A percentile compares a stretch with the other conserved stretches of the same genome.
Conservation (phyloP, 2,329 filamentous ascomycete genomes). For the Cercospora berteroae region DNA sequence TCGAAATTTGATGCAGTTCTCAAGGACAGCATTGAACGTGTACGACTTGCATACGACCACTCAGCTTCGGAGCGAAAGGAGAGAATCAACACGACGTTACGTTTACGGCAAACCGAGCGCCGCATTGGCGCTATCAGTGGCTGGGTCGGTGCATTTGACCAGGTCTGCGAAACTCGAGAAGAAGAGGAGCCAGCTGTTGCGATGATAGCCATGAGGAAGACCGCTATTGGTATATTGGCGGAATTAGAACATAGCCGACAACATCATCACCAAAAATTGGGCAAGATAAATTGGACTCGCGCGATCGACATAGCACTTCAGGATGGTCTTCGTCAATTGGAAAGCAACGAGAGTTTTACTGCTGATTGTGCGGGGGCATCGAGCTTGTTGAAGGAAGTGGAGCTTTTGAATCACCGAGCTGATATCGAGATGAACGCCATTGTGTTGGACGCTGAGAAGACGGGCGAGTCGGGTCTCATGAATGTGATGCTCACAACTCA, state of each 20-base stretch:
- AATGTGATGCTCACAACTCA: constrained; percentile 85
- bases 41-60: constrained; percentile 82
- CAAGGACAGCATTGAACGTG: constrained; percentile 74
- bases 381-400: constrained; percentile 74
- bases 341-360: constrained; percentile 64
- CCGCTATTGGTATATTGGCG: constrained; percentile 79
- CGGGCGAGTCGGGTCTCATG: constrained; percentile 71
- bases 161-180: constrained; percentile 69
- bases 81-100: constrained; percentile 75
- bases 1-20: constrained; percentile 77
- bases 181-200: constrained; percentile 65
- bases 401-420: constrained; percentile 79
- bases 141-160: constrained; percentile 91
- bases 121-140: constrained; percentile 82
- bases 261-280: constrained; percentile 81
- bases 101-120: constrained; percentile 76
- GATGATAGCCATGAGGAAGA: constrained; percentile 75
- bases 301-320: constrained; percentile 83
- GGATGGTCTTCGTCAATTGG: constrained; percentile 76
- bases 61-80: constrained; percentile 74
- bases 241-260: constrained; percentile 89
- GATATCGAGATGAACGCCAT: constrained; percentile 75
- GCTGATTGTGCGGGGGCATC: constrained; percentile 61
- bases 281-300: constrained; percentile 82
- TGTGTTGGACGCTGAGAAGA: constrained; percentile 79